These are phyloP conservation scores for Aethionema arabicum DNA, from an alignment of 345 rosid genomes.

Conservation along the genomic window DNA sequence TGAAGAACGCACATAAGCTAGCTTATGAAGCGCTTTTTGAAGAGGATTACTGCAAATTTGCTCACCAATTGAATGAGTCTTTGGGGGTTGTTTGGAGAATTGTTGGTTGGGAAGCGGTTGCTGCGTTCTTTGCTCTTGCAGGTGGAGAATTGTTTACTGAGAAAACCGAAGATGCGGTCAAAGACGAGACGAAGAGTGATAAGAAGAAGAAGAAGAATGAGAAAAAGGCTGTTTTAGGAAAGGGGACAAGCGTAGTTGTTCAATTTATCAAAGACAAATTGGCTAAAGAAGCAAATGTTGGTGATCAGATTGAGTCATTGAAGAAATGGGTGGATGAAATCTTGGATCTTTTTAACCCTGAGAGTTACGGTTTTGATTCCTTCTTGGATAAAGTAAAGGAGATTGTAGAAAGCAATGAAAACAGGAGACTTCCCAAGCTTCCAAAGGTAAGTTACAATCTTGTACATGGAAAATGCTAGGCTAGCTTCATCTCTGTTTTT, in stretches of 20 bases:
- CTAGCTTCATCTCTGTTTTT: not conserved
- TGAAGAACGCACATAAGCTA: conserved; percentile 37
- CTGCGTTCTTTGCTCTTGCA: conserved; percentile 60
- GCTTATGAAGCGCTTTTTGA: conserved; percentile 38
- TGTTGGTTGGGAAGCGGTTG: conserved; percentile 74
- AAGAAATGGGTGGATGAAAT: conserved; percentile 51
- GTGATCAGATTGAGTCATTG: conserved; percentile 35
- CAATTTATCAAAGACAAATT: conserved; percentile 62
- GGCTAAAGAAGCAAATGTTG: conserved; percentile 30
- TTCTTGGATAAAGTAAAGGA: conserved; percentile 61
- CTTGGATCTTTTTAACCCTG: conserved; percentile 46
- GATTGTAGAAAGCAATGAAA: conserved; percentile 83
- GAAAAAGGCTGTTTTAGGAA: conserved; percentile 71
- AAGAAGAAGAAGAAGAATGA: conserved; percentile 64
- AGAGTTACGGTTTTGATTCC: conserved; percentile 48
- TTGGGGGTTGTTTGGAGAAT: conserved; percentile 57
- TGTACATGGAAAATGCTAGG: not conserved
- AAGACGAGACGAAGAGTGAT: conserved; percentile 41
- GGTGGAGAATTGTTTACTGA: conserved; percentile 48
- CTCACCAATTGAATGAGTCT: conserved; percentile 47
- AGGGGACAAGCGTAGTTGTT: conserved; percentile 61
- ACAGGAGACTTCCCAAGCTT: conserved; percentile 89
- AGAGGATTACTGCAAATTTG: conserved; percentile 49
- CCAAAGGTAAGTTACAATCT: conserved; percentile 56
- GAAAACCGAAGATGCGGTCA: conserved; percentile 42